A percentile compares a stretch with the other conserved stretches of the same genome.
These are phyloP conservation scores for Saccharomyces hybrid DNA, from an alignment of 1,139 yeast species.

Conservation along the genomic window DNA sequence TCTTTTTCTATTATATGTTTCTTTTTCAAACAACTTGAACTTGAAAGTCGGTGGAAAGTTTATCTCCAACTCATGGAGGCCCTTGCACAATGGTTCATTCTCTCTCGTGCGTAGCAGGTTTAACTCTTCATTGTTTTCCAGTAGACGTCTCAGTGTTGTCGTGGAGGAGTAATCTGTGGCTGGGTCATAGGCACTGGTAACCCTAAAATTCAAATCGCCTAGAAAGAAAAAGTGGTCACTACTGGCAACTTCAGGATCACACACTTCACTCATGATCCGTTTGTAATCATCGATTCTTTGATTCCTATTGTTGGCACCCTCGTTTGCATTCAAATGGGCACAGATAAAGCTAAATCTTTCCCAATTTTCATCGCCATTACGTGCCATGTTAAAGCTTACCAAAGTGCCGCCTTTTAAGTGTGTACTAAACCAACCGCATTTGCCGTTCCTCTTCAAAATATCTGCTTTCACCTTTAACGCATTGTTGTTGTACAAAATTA, in stretches of 20 bases:
- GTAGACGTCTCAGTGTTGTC: constrained; percentile 11
- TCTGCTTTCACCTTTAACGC: background rate
- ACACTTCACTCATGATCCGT: constrained; percentile 46
- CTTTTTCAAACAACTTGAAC: constrained; percentile 37
- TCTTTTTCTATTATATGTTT: constrained; percentile 46
- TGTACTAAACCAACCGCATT: constrained; percentile 52
- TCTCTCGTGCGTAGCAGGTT: constrained; percentile 35
- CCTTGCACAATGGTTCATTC: constrained; percentile 43
- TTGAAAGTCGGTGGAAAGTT: constrained; percentile 74
- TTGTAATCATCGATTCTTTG: constrained; percentile 48
- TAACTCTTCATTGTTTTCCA: constrained; percentile 51
- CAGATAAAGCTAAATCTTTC: constrained; percentile 51
- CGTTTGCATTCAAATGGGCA: constrained; percentile 72
- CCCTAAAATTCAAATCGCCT: constrained; percentile 82
- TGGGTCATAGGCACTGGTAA: constrained; percentile 10
- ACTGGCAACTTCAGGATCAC: constrained; percentile 38
- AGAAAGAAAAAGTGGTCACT: constrained; percentile 54
- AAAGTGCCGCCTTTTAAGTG: constrained; percentile 74
- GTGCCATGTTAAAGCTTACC: constrained; percentile 38
- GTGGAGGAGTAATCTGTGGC: constrained; percentile 14
- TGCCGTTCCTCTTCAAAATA: constrained; percentile 30
- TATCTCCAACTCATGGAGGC: constrained; percentile 57
- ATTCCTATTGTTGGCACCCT: constrained; percentile 45
- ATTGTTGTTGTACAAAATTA: constrained; percentile 35
- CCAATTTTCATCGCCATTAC: constrained; percentile 25